Base-by-base conservation (phyloP, 2,329 filamentous ascomycete genomes). In the Monascus ruber region DNA sequence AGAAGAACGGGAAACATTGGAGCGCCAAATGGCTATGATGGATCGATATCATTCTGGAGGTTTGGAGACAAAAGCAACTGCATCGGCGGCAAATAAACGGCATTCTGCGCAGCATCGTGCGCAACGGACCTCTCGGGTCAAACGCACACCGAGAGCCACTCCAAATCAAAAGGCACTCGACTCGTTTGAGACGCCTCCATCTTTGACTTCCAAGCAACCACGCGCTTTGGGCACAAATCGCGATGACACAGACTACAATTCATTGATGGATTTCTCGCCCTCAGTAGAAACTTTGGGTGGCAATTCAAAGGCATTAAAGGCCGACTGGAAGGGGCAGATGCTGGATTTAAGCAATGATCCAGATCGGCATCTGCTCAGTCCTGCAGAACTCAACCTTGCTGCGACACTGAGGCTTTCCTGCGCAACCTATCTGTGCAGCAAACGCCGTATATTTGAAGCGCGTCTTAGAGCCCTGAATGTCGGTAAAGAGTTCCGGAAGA, bases 401-500 rank as follows among this genome's bases (percentile, higher is more conserved):
- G 78, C 83, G 34, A 84, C 79, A 36, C 73, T 95, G 26, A 79
- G 87, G 40, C 76, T 96, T 28, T 84, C 85, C 48, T 89, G 84
- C 59, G 84, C 85, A 11, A 89, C 83, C 8, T 96, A 95, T 56
- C 73, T 96, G 24, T 88, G 84, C 43, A 91, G 84, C 70, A 96
- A 95, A 72, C 81, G 89, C 42, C 81, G 87, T 43, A 89, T 96
- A 55, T 96, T 96, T 60, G 71, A 81, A 39, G 78, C 79, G 36
- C 78, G 85, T 32, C 74, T 89, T 28, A 76, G 82, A 43, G 75
- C 79, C 2, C 66, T 78, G 31, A 64, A 69, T 40, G 78, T 77
- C 29, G 74, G 75, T 56, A 91, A 93, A 63, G 83, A 88, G 54
- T 95, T 94, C 61, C 81, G 85, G 59, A 94, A 94, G 74, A 96